Evolutionary conservation across 2,329 filamentous ascomycete genomes (phyloP).

Genomic region (Fusarium bulbicola): DNA sequence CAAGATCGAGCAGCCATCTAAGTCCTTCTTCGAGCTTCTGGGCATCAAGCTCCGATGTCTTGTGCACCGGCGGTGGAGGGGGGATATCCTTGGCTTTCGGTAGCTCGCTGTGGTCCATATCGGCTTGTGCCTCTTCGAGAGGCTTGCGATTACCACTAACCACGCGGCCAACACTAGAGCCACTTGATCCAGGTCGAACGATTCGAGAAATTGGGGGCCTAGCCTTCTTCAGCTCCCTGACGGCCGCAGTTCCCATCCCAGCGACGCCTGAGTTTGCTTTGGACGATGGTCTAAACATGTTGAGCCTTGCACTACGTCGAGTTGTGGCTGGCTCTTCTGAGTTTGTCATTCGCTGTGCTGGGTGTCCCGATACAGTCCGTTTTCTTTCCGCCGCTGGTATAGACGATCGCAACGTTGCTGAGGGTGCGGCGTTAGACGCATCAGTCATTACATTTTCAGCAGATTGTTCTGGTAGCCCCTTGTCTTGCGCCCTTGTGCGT

Average conservation of each 20-base stretch:
- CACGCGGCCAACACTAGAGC: slow-evolving; percentile 81
- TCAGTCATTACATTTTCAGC: slow-evolving; percentile 56
- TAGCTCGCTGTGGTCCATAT: slow-evolving; percentile 73
- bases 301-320: slow-evolving; percentile 75
- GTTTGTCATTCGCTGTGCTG: slow-evolving; percentile 61
- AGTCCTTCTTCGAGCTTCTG: slow-evolving; percentile 79
- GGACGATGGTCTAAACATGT: slow-evolving; percentile 73
- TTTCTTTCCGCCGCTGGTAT: slow-evolving; percentile 74
- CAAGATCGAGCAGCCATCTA: slow-evolving; percentile 78
- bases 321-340: slow-evolving; percentile 66
- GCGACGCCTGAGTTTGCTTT: slow-evolving; percentile 69
- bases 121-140: slow-evolving; percentile 70
- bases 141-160: slow-evolving; percentile 92
- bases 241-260: slow-evolving; percentile 66
- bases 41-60: slow-evolving; percentile 60
- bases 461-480: slow-evolving; percentile 43
- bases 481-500: slow-evolving; percentile 52
- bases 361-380: slow-evolving; percentile 90
- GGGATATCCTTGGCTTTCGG: slow-evolving; percentile 56
- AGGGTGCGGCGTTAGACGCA: slow-evolving; percentile 46
- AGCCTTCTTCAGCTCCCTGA: slow-evolving; percentile 82
- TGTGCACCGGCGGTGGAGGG: slow-evolving; percentile 49
- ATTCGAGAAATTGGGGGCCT: slow-evolving; percentile 75
- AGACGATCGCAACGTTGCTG: slow-evolving; percentile 51
- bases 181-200: slow-evolving; percentile 71